Conservation (phyloP, 495 filamentous ascomycete species). For the Penicillium herquei region DNA sequence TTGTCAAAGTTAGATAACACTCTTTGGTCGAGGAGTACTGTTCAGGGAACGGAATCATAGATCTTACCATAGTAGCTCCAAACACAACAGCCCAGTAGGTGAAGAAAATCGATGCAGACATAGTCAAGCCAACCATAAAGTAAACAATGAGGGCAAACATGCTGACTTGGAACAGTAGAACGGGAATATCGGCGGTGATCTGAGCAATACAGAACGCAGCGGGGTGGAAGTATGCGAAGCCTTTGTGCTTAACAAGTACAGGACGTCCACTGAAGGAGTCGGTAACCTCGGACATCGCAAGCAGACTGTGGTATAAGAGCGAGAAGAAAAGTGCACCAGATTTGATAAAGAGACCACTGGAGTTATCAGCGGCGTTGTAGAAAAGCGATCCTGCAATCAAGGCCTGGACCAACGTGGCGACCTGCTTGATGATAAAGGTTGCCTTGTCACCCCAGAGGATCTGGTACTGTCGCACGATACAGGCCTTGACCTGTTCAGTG, state of each 20-base stretch:
- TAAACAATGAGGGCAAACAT: slow-evolving; percentile 71
- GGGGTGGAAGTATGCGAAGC: slow-evolving; percentile 73
- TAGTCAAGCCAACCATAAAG: slow-evolving; percentile 62
- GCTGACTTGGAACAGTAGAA: slow-evolving; percentile 61
- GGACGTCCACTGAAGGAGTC: slow-evolving; percentile 67
- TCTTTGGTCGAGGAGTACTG: no score
- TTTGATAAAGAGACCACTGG: slow-evolving; percentile 50
- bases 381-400: slow-evolving; percentile 44
- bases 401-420: slow-evolving; percentile 38
- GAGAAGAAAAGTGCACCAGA: slow-evolving; percentile 67
- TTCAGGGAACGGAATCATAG: not conserved
- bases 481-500: slow-evolving; percentile 55
- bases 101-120: slow-evolving; percentile 52
- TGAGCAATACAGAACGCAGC: slow-evolving; percentile 70
- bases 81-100: slow-evolving; percentile 50
- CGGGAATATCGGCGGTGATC: slow-evolving; percentile 66
- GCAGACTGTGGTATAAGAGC: slow-evolving; percentile 68
- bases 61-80: slow-evolving; percentile 31
- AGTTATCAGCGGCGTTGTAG: slow-evolving; percentile 37
- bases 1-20: not conserved
- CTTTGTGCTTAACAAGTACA: slow-evolving; percentile 73
- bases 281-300: slow-evolving; percentile 70
- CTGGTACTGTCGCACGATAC: slow-evolving; percentile 54
- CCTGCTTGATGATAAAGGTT: slow-evolving; percentile 59
- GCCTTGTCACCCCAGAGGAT: slow-evolving; percentile 61